phyloP scores from a whole-genome alignment of 495 filamentous ascomycete species.

The Mytilinidion resinicola region DNA sequence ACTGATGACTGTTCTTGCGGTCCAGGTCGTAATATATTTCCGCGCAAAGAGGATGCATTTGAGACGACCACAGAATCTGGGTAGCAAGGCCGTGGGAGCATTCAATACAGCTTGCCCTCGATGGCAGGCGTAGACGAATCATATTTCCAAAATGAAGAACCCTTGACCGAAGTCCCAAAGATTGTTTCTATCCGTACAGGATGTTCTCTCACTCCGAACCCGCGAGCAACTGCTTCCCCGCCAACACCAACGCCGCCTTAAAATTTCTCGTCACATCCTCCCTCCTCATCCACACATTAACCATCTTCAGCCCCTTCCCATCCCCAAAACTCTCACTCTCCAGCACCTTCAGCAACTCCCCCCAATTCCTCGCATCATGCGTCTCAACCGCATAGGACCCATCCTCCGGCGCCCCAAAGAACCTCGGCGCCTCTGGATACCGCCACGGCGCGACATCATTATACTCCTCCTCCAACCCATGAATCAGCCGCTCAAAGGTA shows the following conservation, averaged over 20 bases:
- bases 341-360: slow-evolving; percentile 37
- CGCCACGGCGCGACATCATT: slow-evolving; percentile 77
- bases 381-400: slow-evolving; percentile 30
- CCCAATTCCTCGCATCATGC: slow-evolving; percentile 31
- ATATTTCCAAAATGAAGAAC: no score
- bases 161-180: no score
- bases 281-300: slow-evolving; percentile 44
- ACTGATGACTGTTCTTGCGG: no score
- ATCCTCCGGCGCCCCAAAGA: slow-evolving; percentile 40
- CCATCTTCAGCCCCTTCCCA: slow-evolving; percentile 40
- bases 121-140: no score
- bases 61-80: no score
- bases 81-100: no score
- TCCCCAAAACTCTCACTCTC: slow-evolving; percentile 32
- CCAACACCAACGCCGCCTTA: slow-evolving; percentile 27
- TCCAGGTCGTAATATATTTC: no score
- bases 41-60: no score
- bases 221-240: slow-evolving; percentile 6
- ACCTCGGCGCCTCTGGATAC: slow-evolving; percentile 42
- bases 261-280: slow-evolving; percentile 38
- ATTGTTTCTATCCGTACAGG: no score
- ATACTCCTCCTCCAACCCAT: slow-evolving; percentile 65
- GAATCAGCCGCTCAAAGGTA: slow-evolving; percentile 47
- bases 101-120: no score
- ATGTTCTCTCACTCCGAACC: not conserved